Percentiles rank a stretch among this genome's conserved stretches.
Evolutionary conservation across 1,284 basidiomycete species (phyloP).

Genomic region (Athelia sp.): DNA sequence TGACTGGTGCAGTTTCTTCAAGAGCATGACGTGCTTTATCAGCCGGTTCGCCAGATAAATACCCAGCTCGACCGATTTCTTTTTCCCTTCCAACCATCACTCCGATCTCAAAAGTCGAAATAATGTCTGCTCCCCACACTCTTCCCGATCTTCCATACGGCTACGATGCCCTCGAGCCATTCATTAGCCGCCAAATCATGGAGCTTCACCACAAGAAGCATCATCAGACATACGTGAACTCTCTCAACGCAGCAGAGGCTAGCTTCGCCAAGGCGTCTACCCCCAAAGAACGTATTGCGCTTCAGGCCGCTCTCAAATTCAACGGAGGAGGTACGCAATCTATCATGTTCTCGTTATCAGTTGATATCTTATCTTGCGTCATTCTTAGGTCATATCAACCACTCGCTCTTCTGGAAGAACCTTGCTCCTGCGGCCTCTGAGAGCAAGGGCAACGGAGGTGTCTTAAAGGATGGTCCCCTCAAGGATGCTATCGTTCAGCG

Average conservation of each 20-base stretch:
- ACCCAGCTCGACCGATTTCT: background rate
- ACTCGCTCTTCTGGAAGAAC: slow-evolving; percentile 94
- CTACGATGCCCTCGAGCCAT: slow-evolving; percentile 86
- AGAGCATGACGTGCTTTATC: too few species aligned
- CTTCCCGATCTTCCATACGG: slow-evolving; percentile 83
- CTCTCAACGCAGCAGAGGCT: slow-evolving; percentile 73
- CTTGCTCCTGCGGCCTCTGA: slow-evolving; percentile 53
- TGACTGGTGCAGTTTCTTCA: too few species aligned
- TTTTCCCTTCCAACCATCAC: slow-evolving; percentile 4
- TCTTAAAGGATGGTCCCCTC: slow-evolving; percentile 60
- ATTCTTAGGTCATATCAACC: slow-evolving; percentile 75
- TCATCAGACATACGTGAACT: slow-evolving; percentile 78
- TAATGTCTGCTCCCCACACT: slow-evolving; percentile 29
- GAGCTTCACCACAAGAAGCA: slow-evolving; percentile 85
- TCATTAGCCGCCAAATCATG: slow-evolving; percentile 82
- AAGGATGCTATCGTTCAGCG: slow-evolving; percentile 60
- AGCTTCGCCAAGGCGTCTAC: slow-evolving; percentile 58
- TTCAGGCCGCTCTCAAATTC: slow-evolving; percentile 70
- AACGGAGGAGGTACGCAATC: slow-evolving; percentile 53
- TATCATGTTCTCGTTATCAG: slow-evolving; percentile 1
- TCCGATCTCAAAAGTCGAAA: slow-evolving; percentile 3
- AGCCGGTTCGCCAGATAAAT: too few species aligned
- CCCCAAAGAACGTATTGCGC: slow-evolving; percentile 76
- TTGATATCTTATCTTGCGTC: slow-evolving; percentile 3
- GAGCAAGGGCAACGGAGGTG: slow-evolving; percentile 53